Evolutionary conservation across 2,329 filamentous ascomycete species (phyloP), one percentile per base, ranked within the genome.

Genomic region (Neopestalotiopsis rosae): DNA sequence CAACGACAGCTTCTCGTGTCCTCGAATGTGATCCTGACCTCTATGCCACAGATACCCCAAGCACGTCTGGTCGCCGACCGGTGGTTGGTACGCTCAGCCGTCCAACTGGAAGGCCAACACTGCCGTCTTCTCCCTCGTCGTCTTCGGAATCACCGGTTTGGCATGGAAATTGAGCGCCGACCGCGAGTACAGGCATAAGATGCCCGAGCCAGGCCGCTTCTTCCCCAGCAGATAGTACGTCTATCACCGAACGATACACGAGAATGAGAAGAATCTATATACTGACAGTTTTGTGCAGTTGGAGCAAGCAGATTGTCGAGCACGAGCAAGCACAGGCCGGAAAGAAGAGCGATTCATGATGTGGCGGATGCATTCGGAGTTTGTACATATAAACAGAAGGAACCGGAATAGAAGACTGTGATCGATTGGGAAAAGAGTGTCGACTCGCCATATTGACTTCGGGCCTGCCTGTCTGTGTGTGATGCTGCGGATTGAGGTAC

Each of bases 61-160:
- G 88, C 95, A 99, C 88, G 94, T 99, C 88, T 99, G 96, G 96
- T 98, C 96, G 79, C 96, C 96, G 71, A 88, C 95, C 73, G 96
- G 96, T 88, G 96, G 96, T 83, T 99, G 96, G 96, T 99, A 99
- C 84, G 86, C 92, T 67, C 95, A 97, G 81, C 96, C 96, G 67
- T 87, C 89, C 74, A 99, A 99, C 88, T 99, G 96, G 96, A 96
- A 92, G 81, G 84, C 86, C 77, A 99, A 99, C 86, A 99, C 96
- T 5, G 87, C 91, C 67, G 86, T 96, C 74, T 90, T 94, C 79
- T 88, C 89, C 70, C 87, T 85, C 62, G 88, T 92, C 68, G 85
- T 96, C 65, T 73, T 91, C 73, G 91, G 92, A 72, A 87, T 97
- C 74, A 87, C 87, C 59, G 91, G 87, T 49, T 78, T 91, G 75